These are phyloP conservation scores for Viridothelium virens DNA, from an alignment of 495 filamentous ascomycete genomes.

Conservation along the genomic window DNA sequence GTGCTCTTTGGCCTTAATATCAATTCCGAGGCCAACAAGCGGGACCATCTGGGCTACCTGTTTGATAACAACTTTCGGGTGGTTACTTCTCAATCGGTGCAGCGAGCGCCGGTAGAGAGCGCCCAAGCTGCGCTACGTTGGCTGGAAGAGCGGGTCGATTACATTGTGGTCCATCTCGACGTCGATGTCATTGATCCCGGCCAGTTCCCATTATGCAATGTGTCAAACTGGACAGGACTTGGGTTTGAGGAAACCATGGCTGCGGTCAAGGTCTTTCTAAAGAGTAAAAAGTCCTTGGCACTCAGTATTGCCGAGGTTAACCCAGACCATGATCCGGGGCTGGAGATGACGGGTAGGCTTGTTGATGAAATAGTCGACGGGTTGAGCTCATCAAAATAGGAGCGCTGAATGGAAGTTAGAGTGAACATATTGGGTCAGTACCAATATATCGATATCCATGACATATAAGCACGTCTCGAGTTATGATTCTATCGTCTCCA, in stretches of 20 bases:
- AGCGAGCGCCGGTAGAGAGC: constrained; percentile 7
- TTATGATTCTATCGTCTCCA: background rate
- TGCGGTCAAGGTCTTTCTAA: constrained; percentile 15
- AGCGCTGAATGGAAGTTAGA: background rate
- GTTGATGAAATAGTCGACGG: constrained; percentile 17
- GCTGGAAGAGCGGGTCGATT: constrained; percentile 19
- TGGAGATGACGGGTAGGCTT: constrained; percentile 17
- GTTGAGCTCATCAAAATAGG: background rate
- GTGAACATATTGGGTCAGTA: background rate
- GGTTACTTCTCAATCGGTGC: constrained; percentile 18
- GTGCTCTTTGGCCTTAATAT: constrained; percentile 21
- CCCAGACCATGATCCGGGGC: constrained; percentile 19
- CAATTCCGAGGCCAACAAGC: constrained; percentile 17
- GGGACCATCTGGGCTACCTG: constrained; percentile 20
- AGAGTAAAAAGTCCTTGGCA: constrained; percentile 16
- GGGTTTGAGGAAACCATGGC: constrained; percentile 17
- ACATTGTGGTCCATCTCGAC: constrained; percentile 17
- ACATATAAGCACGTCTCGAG: background rate
- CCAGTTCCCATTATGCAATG: constrained; percentile 19
- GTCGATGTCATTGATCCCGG: constrained; percentile 21
- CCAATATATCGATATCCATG: background rate
- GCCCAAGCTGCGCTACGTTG: constrained; percentile 14
- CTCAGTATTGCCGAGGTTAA: constrained; percentile 20
- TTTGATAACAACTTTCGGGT: constrained; percentile 21
- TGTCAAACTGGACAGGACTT: constrained; percentile 16